Evolutionary conservation across 805 yeast species (phyloP), one percentile per base, ranked within the genome.

Genomic region (Danielozyma ontarioensis): DNA sequence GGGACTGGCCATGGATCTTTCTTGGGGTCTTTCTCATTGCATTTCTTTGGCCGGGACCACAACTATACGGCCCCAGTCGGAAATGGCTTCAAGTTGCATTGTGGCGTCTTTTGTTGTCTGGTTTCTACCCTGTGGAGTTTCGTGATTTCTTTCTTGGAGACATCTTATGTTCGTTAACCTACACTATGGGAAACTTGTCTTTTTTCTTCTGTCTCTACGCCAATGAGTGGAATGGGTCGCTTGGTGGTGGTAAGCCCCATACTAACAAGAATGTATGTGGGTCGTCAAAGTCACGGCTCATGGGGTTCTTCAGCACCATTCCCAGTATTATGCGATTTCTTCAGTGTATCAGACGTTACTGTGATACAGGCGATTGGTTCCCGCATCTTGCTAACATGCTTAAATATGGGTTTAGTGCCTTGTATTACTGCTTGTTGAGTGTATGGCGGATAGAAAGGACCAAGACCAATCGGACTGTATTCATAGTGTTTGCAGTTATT

Each of bases 71-170:
- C 24, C 59, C 74, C n/a, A 71, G 95, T 7, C 70, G 97, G 44
- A 69, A 69, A 37, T 93, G 97, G 97, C 48, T 90, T 2, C 64
- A 81, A 13, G 59, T 79, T 11, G 79, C 94, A 0, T 35, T 80
- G 1, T 74, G 89, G 70, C 69, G 98, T 49, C 62, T 93, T 31
- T 21, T 81, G 0, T 65, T 84, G 7, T 83, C 95, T 1, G 97
- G 97, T 0, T 66, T 88, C 27, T 93, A 82, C 50, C 96, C 97
- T 0, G 97, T 93, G 34, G 97, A 90, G 59, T 93, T 93, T 53
- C 72, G 89, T 36, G 98, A 93, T 58, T 90, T 93, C 67, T 87
- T 86, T 54, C 42, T 90, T 29, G 98, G 97, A 14, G 98, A 93
- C 57, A 80, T 93, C 19, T 65, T 90, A 32, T 84, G 95, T 57